Base-by-base conservation (phyloP, 1,284 basidiomycete species). In the Rhizopogon hawkerae region DNA sequence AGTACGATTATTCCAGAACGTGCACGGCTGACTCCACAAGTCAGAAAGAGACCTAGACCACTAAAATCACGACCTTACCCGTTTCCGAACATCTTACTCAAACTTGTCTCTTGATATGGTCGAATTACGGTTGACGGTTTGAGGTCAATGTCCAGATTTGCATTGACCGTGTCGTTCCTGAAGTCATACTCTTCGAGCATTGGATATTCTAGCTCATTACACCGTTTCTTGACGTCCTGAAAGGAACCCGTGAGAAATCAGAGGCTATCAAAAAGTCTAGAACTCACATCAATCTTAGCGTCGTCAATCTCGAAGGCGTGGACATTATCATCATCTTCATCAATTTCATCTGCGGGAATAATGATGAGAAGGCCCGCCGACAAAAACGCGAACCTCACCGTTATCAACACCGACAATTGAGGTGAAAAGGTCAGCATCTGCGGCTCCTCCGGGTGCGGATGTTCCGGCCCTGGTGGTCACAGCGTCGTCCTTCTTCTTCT, bases 121-220 rank as follows among this genome's bases (percentile, higher is more conserved):
- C 94, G 81, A 63, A 98, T 96, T 56, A 92, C 87, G 0, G 94
- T 97, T 45, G 92, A 89, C 2, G 94, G 94, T 65, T 97, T 97
- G 49, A 97, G 78, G 69, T 97, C 94, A 53, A 98, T 97, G 62
- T 97, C 94, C 47, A 98, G 76, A 65, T 95, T 94, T 26, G 93
- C 79, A 62, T 98, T 98, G 56, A 91, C 72, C 0, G 89, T 92
- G 67, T 98, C 94, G 60, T 97, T 95, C 37, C 92, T 78, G 74
- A 97, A 98, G 66, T 98, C 94, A 63, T 98, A 98, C 68, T 98
- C 94, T 66, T 98, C 94, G 44, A 97, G 75, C 79, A 96, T 95
- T 2, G 94, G 94, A 57, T 93, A 92, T 62, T 96, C 92, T 37
- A 97, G 78, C 57, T 95, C 92, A 58, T 92, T 92, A 64, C 94